These are phyloP conservation scores for Cryptosporidium viatorum DNA, from an alignment of 169 alveolate species.

Conservation along the genomic window DNA sequence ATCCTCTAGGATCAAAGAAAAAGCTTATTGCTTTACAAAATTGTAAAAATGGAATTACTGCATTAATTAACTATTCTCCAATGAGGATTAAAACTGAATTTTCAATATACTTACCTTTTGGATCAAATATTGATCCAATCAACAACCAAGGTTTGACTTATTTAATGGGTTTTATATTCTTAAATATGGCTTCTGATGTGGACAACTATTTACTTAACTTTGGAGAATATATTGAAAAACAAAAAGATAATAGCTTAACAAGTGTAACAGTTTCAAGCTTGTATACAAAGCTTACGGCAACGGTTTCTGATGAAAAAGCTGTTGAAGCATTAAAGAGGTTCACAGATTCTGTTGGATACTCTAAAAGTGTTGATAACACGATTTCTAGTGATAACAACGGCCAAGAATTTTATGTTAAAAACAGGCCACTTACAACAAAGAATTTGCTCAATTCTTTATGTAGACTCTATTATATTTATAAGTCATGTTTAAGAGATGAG, in stretches of 20 bases:
- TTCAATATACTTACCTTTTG: conserved; percentile 49
- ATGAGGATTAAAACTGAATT: conserved; percentile 56
- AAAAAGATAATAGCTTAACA: neutral
- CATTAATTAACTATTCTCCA: conserved; percentile 34
- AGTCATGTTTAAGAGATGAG: conserved; percentile 50
- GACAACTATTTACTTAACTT: conserved; percentile 15
- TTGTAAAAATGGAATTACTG: conserved; percentile 35
- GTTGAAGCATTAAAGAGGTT: conserved; percentile 3
- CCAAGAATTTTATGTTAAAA: neutral
- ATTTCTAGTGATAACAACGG: neutral
- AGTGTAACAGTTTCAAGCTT: conserved; percentile 34
- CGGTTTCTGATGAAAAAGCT: conserved; percentile 15
- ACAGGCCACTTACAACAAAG: conserved; percentile 1
- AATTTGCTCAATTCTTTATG: conserved; percentile 18
- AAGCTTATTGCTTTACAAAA: conserved; percentile 39
- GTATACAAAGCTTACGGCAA: conserved; percentile 29
- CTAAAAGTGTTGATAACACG: neutral
- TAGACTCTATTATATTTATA: conserved; percentile 35
- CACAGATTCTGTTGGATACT: conserved; percentile 17
- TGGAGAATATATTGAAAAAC: conserved; percentile 39
- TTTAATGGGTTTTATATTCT: conserved; percentile 44
- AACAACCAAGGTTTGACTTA: conserved; percentile 41
- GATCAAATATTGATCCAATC: conserved; percentile 37
- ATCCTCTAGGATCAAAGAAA: conserved; percentile 13
- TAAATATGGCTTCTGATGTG: conserved; percentile 22